Conservation (phyloP, 1,284 basidiomycete genomes). For the Malassezia vespertilionis region DNA sequence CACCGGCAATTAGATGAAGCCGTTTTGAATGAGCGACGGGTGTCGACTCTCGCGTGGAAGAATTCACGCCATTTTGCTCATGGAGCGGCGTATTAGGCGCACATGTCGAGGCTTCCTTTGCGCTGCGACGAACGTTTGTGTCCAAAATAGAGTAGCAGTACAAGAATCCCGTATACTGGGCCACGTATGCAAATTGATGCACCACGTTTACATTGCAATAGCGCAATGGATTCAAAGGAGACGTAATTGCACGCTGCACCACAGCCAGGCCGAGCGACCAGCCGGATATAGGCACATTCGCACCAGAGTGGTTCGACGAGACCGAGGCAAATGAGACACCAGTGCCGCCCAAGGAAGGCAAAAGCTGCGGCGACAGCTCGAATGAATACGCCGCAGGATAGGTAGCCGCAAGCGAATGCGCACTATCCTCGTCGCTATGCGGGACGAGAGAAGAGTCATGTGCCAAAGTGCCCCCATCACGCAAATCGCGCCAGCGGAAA, state of each 20-base stretch:
- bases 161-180: slow-evolving; percentile 78
- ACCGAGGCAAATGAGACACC: slow-evolving; percentile 6
- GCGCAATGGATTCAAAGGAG: slow-evolving; percentile 70
- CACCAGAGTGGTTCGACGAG: neutral
- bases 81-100: neutral
- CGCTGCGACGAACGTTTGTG: slow-evolving; percentile 53
- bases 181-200: slow-evolving; percentile 83
- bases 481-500: slow-evolving; percentile 85
- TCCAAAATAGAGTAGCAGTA: slow-evolving; percentile 93
- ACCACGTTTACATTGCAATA: slow-evolving; percentile 73
- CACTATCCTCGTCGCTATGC: slow-evolving; percentile 4
- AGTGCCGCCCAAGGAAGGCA: slow-evolving; percentile 11
- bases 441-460: too few relatives aligned
- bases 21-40: slow-evolving; percentile 1
- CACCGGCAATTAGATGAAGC: neutral
- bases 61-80: too few relatives aligned
- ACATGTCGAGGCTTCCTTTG: slow-evolving; percentile 18
- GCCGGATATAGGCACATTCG: slow-evolving; percentile 11
- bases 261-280: slow-evolving; percentile 78
- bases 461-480: slow-evolving; percentile 19
- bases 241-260: slow-evolving; percentile 69
- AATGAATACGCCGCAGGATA: slow-evolving; percentile 13
- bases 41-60: slow-evolving; percentile 12
- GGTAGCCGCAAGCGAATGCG: slow-evolving; percentile 10
- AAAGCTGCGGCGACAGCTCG: slow-evolving; percentile 14